Conservation (phyloP, 805 yeast species). For the Saccharomyces kudriavzevii region DNA sequence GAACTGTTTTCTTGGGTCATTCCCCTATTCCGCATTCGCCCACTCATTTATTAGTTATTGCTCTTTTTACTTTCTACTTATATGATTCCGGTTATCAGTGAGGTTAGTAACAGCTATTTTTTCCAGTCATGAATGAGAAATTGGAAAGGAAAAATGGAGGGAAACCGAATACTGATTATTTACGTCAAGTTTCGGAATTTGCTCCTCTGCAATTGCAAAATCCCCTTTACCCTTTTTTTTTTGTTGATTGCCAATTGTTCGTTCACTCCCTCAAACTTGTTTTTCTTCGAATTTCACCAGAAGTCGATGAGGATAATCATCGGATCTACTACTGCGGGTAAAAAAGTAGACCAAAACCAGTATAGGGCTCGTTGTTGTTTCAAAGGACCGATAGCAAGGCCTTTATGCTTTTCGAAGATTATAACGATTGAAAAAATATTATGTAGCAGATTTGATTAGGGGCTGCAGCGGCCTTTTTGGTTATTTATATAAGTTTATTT, state of each 20-base stretch:
- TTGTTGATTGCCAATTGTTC: not conserved
- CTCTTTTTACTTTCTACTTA: not conserved
- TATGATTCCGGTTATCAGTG: not conserved
- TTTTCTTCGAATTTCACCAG: not conserved
- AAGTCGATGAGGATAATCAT: not conserved
- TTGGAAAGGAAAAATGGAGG: not conserved
- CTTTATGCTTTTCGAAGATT: not conserved
- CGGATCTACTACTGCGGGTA: not conserved
- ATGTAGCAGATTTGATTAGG: not conserved
- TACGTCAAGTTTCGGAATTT: not conserved
- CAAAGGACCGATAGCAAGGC: not conserved
- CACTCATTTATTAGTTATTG: not conserved
- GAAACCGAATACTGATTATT: not conserved
- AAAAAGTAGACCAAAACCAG: not conserved
- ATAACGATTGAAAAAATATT: not conserved
- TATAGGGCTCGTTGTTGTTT: not conserved
- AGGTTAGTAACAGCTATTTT: not conserved
- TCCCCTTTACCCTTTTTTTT: not conserved
- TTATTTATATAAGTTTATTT: not conserved
- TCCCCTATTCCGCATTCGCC: not conserved
- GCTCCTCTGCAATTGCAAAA: not conserved
- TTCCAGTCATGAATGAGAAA: not conserved
- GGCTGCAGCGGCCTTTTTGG: not conserved
- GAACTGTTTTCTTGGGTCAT: slow-evolving; percentile 20
- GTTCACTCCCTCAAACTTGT: not conserved